A percentile compares a stretch with the other conserved stretches of the same genome.
Conservation (phyloP, 768 basidiomycete genomes). For the Trametes sanguinea region DNA sequence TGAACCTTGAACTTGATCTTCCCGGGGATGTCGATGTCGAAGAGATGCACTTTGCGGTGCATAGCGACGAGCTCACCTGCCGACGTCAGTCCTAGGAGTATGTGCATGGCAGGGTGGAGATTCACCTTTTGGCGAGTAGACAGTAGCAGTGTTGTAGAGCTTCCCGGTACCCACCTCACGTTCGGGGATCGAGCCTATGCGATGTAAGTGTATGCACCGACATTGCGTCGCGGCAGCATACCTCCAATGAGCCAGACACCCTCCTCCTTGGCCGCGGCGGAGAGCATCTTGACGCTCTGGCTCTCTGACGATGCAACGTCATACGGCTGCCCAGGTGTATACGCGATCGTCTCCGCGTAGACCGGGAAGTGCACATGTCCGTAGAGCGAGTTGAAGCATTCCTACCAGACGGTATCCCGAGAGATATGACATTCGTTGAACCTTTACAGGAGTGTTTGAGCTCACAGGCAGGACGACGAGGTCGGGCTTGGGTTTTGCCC, state of each 20-base stretch:
- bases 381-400: constrained; percentile 89
- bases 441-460: neutral
- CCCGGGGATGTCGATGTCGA: constrained; percentile 96
- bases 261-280: constrained; percentile 73
- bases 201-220: neutral
- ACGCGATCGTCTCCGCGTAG: constrained; percentile 81
- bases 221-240: constrained; percentile 25
- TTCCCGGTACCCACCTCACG: constrained; percentile 60
- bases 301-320: constrained; percentile 58
- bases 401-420: constrained; percentile 43
- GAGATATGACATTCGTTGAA: too few species aligned
- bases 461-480: constrained; percentile 84
- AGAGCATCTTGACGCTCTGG: constrained; percentile 81
- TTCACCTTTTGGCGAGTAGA: constrained; percentile 79
- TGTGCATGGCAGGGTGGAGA: neutral
- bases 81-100: constrained; percentile 8
- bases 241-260: constrained; percentile 94
- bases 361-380: constrained; percentile 78
- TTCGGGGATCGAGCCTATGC: constrained; percentile 89
- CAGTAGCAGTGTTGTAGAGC: constrained; percentile 91
- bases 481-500: constrained; percentile 59
- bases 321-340: constrained; percentile 56
- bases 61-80: constrained; percentile 81
- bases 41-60: constrained; percentile 94
- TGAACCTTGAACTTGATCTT: constrained; percentile 84